phyloP scores from a whole-genome alignment of 2,329 filamentous ascomycete species.

The Exophiala alcalophila region DNA sequence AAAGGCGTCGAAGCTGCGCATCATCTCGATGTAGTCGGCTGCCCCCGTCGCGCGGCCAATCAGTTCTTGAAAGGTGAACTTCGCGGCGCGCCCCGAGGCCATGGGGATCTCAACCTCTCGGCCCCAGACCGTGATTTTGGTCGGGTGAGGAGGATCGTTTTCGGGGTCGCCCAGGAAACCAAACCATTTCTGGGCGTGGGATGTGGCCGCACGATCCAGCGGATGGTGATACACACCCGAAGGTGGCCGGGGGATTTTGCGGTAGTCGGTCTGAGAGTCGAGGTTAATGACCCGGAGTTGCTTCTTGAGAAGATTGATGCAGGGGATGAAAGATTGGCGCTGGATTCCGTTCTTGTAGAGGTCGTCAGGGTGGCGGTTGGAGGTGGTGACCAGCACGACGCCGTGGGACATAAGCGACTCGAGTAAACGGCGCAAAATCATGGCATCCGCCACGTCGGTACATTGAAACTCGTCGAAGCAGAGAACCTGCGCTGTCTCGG shows the following conservation, averaged over 20 bases:
- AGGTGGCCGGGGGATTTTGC: constrained; percentile 89
- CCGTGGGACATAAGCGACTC: constrained; percentile 93
- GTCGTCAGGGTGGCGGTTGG: constrained; percentile 92
- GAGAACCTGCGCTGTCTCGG: constrained; percentile 75
- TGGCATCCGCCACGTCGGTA: constrained; percentile 96
- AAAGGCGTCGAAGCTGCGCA: constrained; percentile 86
- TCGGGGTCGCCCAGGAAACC: constrained; percentile 84
- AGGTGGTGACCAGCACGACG: constrained; percentile 93
- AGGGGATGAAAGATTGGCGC: constrained; percentile 89
- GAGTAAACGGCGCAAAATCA: constrained; percentile 86
- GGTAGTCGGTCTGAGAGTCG: constrained; percentile 92
- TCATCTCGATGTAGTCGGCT: constrained; percentile 91
- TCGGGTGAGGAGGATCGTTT: constrained; percentile 69
- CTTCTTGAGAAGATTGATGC: constrained; percentile 84
- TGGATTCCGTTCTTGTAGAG: constrained; percentile 98
- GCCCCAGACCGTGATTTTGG: constrained; percentile 86
- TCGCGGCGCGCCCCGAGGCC: constrained; percentile 82
- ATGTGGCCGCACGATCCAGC: constrained; percentile 70
- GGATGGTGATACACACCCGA: constrained; percentile 93
- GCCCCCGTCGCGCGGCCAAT: constrained; percentile 86
- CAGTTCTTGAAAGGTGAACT: constrained; percentile 89
- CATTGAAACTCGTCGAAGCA: constrained; percentile 99
- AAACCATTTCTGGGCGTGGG: constrained; percentile 94
- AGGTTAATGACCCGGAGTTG: constrained; percentile 88
- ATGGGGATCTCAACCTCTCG: constrained; percentile 81